phyloP scores from a whole-genome alignment of 148 eudicot genomes.

The Arbutus unedo region DNA sequence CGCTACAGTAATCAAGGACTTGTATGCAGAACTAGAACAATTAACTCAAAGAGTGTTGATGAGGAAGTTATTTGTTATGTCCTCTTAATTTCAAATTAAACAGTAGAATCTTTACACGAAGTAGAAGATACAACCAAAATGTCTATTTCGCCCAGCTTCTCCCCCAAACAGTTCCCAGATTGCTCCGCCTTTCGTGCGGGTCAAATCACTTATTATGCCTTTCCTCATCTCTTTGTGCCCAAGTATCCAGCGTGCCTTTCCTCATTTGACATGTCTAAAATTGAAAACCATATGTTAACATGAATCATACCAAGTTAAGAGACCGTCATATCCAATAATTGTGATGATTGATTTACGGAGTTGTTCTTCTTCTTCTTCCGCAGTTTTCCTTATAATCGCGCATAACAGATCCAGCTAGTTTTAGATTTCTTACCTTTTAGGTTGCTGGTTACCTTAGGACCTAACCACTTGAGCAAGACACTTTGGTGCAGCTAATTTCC shows the following conservation, averaged over 20 bases:
- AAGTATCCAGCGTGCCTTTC: no score
- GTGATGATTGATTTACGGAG: neutral
- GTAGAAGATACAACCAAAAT: neutral
- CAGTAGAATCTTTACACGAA: neutral
- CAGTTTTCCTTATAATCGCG: neutral
- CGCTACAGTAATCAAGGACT: no score
- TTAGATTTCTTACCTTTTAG: neutral
- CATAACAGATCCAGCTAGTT: neutral
- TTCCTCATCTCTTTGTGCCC: no score
- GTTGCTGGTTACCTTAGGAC: neutral
- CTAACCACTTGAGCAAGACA: slow-evolving; percentile 1
- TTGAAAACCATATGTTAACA: neutral
- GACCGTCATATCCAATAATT: neutral
- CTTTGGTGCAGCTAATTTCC: neutral
- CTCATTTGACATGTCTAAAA: neutral
- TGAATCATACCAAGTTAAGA: neutral
- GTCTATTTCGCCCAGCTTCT: no score
- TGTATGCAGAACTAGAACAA: no score
- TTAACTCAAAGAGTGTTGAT: no score
- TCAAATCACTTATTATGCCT: no score
- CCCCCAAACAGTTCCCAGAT: no score
- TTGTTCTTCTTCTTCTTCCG: neutral
- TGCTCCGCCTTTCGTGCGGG: no score
- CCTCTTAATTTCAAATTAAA: neutral
- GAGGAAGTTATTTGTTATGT: neutral